These are phyloP conservation scores for Acer saccharum DNA, from an alignment of 345 rosid species.

Conservation along the genomic window DNA sequence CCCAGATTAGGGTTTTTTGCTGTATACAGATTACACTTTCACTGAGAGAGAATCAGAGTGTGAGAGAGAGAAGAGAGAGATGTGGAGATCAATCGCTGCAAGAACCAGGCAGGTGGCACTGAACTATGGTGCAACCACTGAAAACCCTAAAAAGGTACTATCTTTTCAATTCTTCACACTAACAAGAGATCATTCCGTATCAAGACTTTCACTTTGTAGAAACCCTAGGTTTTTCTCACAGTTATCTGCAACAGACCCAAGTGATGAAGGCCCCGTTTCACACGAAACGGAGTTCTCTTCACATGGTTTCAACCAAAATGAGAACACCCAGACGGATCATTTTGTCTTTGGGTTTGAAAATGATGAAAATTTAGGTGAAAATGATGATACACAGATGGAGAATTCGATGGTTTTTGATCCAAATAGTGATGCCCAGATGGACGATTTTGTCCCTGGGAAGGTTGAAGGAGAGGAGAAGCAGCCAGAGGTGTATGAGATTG, in stretches of 20 bases:
- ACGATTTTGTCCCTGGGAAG: not conserved
- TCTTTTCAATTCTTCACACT: constrained; percentile 15
- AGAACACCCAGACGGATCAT: constrained; percentile 9
- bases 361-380: constrained; percentile 22
- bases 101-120: constrained; percentile 39
- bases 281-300: constrained; percentile 22
- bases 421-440: constrained; percentile 22
- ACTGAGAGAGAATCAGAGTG: not conserved
- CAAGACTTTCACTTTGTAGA: constrained; percentile 27
- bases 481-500: constrained; percentile 40
- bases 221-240: constrained; percentile 38
- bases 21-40: not conserved
- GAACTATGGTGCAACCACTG: constrained; percentile 13
- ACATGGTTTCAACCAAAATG: constrained; percentile 15
- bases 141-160: constrained; percentile 35
- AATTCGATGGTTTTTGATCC: constrained; percentile 20
- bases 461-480: constrained; percentile 4
- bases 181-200: constrained; percentile 20
- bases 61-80: constrained; percentile 19
- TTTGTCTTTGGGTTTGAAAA: not conserved
- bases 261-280: constrained; percentile 17
- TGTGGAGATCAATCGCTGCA: constrained; percentile 62
- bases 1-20: not conserved
- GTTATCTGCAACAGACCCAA: constrained; percentile 30
- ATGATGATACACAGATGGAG: constrained; percentile 27